phyloP scores from a whole-genome alignment of 2,329 filamentous ascomycete genomes.

The Hypoxylon sp. region DNA sequence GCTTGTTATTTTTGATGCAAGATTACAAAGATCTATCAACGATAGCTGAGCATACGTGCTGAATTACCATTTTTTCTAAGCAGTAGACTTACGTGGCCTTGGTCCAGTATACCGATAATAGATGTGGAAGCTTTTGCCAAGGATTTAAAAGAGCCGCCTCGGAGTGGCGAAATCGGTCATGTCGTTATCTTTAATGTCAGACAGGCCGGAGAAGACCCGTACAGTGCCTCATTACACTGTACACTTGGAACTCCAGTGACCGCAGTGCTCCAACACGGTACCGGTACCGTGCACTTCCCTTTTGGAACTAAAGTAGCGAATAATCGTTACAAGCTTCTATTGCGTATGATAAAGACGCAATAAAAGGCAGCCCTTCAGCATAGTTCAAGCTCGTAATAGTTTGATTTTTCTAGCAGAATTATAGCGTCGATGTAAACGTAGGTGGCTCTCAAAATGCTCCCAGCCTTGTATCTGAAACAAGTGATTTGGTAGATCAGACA shows the following conservation, averaged over 20 bases:
- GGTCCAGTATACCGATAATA: too few species aligned
- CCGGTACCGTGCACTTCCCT: neutral
- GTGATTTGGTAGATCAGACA: conserved; percentile 25
- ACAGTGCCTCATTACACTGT: conserved; percentile 4
- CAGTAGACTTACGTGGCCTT: too few species aligned
- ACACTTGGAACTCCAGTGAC: neutral
- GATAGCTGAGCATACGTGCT: too few species aligned
- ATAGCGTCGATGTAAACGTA: neutral
- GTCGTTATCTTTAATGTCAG: neutral
- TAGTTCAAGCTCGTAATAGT: neutral
- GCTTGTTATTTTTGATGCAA: too few species aligned
- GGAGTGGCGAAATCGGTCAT: too few species aligned
- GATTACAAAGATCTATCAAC: too few species aligned
- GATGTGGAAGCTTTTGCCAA: too few species aligned
- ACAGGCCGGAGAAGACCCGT: neutral
- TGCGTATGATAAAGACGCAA: neutral
- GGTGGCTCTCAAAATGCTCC: conserved; percentile 4
- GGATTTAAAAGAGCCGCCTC: too few species aligned
- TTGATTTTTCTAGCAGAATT: neutral
- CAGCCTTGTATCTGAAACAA: conserved; percentile 8
- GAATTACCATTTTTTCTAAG: too few species aligned
- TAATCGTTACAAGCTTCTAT: neutral
- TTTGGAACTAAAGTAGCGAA: neutral
- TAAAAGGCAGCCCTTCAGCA: neutral
- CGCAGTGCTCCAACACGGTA: neutral